These are phyloP conservation scores for Thalassiosira sp. DNA, from an alignment of 352 stramenopile genomes.

Conservation along the genomic window DNA sequence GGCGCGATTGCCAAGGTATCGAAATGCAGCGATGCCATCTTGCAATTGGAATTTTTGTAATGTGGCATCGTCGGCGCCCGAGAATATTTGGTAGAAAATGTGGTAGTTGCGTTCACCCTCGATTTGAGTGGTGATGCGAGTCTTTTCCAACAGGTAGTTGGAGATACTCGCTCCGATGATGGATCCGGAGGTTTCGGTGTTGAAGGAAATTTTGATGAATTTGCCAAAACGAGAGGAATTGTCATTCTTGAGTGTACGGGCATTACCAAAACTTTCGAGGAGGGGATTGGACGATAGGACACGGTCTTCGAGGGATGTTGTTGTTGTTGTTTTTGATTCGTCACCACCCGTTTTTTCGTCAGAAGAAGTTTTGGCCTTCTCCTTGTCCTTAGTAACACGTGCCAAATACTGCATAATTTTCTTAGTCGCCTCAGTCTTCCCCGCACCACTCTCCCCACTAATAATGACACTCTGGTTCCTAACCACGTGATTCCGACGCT, in stretches of 20 bases:
- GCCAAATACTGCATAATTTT: slow-evolving; percentile 94
- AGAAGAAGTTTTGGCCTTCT: neutral
- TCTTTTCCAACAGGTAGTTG: slow-evolving; percentile 96
- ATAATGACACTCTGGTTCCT: slow-evolving; percentile 89
- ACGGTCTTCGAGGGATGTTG: slow-evolving; percentile 80
- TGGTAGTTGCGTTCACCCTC: slow-evolving; percentile 97
- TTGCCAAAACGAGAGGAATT: slow-evolving; percentile 86
- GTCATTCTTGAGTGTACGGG: slow-evolving; percentile 84
- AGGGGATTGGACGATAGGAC: slow-evolving; percentile 98
- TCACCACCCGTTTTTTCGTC: slow-evolving; percentile 1
- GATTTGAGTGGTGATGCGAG: slow-evolving; percentile 91
- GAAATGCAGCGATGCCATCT: slow-evolving; percentile 59
- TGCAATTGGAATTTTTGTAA: slow-evolving; percentile 62
- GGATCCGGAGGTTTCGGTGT: slow-evolving; percentile 52
- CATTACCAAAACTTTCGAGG: slow-evolving; percentile 98
- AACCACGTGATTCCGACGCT: slow-evolving; percentile 24
- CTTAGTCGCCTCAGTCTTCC: slow-evolving; percentile 92
- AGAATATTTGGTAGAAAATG: slow-evolving; percentile 95
- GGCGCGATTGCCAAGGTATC: slow-evolving; percentile 65
- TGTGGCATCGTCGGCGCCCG: slow-evolving; percentile 51
- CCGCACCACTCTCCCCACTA: slow-evolving; percentile 84
- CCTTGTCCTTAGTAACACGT: slow-evolving; percentile 13
- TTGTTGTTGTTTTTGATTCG: slow-evolving; percentile 62
- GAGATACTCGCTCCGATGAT: slow-evolving; percentile 83
- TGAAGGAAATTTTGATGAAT: slow-evolving; percentile 84